phyloP scores from a whole-genome alignment of 768 basidiomycete genomes.

The Xerocomus brunneocitrinus region DNA sequence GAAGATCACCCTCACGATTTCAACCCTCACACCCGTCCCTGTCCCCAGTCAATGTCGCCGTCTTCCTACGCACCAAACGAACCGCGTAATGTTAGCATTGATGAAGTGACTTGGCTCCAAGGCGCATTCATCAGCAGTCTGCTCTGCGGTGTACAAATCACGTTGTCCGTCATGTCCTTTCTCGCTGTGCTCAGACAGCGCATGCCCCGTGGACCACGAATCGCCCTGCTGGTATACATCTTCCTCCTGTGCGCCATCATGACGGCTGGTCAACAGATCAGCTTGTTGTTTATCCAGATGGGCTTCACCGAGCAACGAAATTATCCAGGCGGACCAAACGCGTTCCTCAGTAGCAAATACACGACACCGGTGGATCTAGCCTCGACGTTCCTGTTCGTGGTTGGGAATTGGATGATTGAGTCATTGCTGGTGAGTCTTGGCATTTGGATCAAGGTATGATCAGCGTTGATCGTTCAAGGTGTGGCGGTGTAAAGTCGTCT shows the following conservation, averaged over 20 bases:
- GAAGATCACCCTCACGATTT: not conserved
- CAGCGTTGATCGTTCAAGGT: constrained; percentile 8
- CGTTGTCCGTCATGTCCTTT: constrained; percentile 18
- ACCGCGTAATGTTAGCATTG: not conserved
- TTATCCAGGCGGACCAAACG: constrained; percentile 15
- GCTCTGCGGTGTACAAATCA: constrained; percentile 18
- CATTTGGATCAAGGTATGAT: not conserved
- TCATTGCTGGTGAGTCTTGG: constrained; percentile 15
- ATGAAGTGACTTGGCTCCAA: constrained; percentile 19
- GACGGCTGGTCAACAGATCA: constrained; percentile 14
- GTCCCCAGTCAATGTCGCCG: constrained; percentile 4
- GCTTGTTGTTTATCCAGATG: constrained; percentile 13
- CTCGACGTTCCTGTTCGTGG: constrained; percentile 11
- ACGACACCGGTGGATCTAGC: not conserved
- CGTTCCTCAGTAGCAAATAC: not conserved
- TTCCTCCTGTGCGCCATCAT: constrained; percentile 8
- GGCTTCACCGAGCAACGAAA: constrained; percentile 11
- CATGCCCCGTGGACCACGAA: constrained; percentile 7
- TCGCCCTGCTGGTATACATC: constrained; percentile 14
- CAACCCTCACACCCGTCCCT: not conserved
- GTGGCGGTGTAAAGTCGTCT: constrained; percentile 21
- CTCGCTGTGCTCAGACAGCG: constrained; percentile 13
- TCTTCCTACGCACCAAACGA: constrained; percentile 1
- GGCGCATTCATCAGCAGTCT: constrained; percentile 20
- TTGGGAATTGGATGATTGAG: constrained; percentile 22